phyloP scores from a whole-genome alignment of 2,329 filamentous ascomycete genomes.

The Fusarium sp. region DNA sequence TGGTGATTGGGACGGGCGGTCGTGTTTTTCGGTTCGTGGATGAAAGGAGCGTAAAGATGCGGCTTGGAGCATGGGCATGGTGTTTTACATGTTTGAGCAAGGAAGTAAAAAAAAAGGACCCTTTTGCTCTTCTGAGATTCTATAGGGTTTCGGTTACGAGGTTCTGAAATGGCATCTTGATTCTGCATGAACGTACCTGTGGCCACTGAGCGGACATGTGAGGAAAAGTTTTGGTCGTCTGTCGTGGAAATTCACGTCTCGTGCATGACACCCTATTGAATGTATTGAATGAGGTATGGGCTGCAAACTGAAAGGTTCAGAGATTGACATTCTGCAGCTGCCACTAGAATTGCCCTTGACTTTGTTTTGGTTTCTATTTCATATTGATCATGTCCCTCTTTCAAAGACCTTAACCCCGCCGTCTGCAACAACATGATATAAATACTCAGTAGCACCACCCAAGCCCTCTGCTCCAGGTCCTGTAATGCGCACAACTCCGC shows the following conservation, averaged over 20 bases:
- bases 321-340: neutral
- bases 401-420: conserved; percentile 86
- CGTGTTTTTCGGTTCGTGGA: conserved; percentile 33
- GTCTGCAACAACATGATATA: conserved; percentile 85
- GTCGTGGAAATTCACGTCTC: conserved; percentile 4
- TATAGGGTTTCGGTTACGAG: conserved; percentile 45
- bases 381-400: conserved; percentile 62
- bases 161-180: conserved; percentile 50
- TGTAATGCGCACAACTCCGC: conserved; percentile 83
- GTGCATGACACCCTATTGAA: neutral
- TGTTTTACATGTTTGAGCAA: conserved; percentile 50
- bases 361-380: neutral
- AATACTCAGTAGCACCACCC: conserved; percentile 72
- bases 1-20: conserved; percentile 30
- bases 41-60: conserved; percentile 31
- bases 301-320: neutral
- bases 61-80: conserved; percentile 49
- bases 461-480: conserved; percentile 47
- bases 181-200: conserved; percentile 42
- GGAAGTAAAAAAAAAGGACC: conserved; percentile 39
- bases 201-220: neutral
- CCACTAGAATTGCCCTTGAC: neutral
- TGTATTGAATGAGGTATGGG: neutral
- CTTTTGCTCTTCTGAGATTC: conserved; percentile 46
- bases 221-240: neutral